These are phyloP conservation scores for Spatholobus suberectus DNA, from an alignment of 306 rosid species.

Conservation along the genomic window DNA sequence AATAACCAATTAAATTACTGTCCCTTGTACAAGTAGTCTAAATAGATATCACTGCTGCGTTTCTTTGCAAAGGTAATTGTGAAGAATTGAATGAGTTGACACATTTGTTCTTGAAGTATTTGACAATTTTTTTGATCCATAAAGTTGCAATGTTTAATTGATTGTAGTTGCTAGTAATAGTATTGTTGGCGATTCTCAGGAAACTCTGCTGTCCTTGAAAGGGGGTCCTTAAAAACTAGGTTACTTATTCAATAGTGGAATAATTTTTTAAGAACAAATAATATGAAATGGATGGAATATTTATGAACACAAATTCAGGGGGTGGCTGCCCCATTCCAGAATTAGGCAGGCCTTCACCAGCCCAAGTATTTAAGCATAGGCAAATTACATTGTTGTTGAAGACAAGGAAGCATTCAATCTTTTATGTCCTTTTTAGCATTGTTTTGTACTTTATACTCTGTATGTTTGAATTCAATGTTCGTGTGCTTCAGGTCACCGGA, in stretches of 20 bases:
- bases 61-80: not conserved
- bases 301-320: not conserved
- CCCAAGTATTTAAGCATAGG: no score
- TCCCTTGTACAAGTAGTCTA: not conserved
- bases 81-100: not conserved
- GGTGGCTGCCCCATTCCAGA: not conserved
- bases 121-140: not conserved
- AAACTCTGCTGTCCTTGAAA: no score
- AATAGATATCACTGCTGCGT: not conserved
- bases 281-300: not conserved
- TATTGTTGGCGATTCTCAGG: no score
- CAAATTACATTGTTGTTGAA: no score
- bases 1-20: not conserved
- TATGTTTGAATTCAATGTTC: not conserved
- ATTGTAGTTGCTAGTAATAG: not conserved
- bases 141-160: not conserved
- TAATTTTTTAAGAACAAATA: no score
- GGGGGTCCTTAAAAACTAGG: not conserved
- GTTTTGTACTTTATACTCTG: not conserved
- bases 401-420: not conserved
- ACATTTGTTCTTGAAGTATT: not conserved
- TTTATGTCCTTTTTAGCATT: not conserved
- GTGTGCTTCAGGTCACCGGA: conserved; percentile 72
- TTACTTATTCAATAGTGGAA: no score
- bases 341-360: no score